Percentiles rank a stretch among this genome's conserved stretches.
Conservation (phyloP, 768 basidiomycete genomes). For the Naganishia vaughanmartiniae region DNA sequence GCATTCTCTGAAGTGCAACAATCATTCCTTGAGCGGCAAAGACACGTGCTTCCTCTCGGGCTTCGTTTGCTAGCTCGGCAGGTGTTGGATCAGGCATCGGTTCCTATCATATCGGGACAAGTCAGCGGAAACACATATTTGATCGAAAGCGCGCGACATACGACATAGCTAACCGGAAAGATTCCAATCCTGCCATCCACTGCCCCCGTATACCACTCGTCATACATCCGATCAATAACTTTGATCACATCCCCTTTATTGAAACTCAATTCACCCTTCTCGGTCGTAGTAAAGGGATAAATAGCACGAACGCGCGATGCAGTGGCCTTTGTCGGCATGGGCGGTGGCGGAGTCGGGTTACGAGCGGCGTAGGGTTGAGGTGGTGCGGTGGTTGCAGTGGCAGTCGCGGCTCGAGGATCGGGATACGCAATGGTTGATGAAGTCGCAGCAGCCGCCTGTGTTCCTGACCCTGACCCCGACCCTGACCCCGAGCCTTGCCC, state of each 20-base stretch:
- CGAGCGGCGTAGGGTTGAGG: conserved; percentile 43
- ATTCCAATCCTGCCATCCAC: conserved; percentile 86
- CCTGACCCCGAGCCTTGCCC: conserved; percentile 32
- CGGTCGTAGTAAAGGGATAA: conserved; percentile 81
- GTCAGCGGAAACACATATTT: too few species aligned
- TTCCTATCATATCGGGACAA: conserved; percentile 31
- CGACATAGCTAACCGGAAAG: conserved; percentile 95
- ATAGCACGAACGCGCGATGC: conserved; percentile 83
- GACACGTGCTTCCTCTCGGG: conserved; percentile 79
- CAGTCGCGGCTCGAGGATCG: background rate
- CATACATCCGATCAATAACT: conserved; percentile 87
- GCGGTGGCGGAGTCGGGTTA: conserved; percentile 39
- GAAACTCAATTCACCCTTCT: conserved; percentile 85
- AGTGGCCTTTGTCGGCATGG: conserved; percentile 52
- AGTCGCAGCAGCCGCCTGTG: conserved; percentile 28
- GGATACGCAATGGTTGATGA: conserved; percentile 41
- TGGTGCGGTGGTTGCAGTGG: conserved; percentile 18
- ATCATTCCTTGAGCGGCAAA: conserved; percentile 60
- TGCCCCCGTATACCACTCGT: conserved; percentile 97
- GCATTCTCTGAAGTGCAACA: conserved; percentile 56
- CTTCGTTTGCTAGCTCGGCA: conserved; percentile 72
- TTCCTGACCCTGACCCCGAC: conserved; percentile 8
- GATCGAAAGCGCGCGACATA: conserved; percentile 53
- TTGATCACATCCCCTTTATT: conserved; percentile 91
- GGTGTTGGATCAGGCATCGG: conserved; percentile 74